Conservation (phyloP, 805 yeast genomes). For the Metschnikowia baotianmanensis region DNA sequence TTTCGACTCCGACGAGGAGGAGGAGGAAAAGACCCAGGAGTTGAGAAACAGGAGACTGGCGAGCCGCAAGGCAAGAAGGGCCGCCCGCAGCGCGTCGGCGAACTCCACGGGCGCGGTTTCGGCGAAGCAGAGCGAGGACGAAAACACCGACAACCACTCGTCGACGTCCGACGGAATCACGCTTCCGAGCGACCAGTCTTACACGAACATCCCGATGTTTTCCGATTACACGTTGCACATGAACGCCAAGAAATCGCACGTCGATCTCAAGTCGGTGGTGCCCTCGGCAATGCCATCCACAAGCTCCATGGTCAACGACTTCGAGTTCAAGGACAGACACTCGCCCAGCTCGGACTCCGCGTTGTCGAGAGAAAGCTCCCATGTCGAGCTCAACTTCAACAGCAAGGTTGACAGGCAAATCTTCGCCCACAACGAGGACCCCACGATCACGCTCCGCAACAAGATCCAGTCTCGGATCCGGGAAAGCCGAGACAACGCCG, state of each 20-base stretch:
- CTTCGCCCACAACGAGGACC: slow-evolving; percentile 7
- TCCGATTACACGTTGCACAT: slow-evolving; percentile 46
- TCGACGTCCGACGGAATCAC: slow-evolving; percentile 61
- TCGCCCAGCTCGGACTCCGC: slow-evolving; percentile 13
- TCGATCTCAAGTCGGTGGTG: slow-evolving; percentile 15
- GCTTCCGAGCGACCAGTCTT: slow-evolving; percentile 58
- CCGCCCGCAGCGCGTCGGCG: slow-evolving; percentile 7
- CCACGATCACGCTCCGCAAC: slow-evolving; percentile 23
- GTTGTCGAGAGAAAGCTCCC: slow-evolving; percentile 25
- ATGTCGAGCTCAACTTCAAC: slow-evolving; percentile 35
- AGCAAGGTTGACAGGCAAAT: background rate
- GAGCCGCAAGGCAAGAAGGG: slow-evolving; percentile 24
- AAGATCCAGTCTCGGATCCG: slow-evolving; percentile 36
- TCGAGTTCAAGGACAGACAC: slow-evolving; percentile 11
- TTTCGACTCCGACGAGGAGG: slow-evolving; percentile 47
- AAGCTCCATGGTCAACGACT: slow-evolving; percentile 35
- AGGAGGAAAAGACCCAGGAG: slow-evolving; percentile 48
- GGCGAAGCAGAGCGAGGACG: slow-evolving; percentile 21
- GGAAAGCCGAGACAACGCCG: slow-evolving; percentile 30
- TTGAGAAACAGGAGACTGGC: slow-evolving; percentile 43
- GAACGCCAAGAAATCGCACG: slow-evolving; percentile 20
- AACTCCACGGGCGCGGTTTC: slow-evolving; percentile 6
- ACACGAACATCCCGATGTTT: slow-evolving; percentile 64
- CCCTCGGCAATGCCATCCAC: slow-evolving; percentile 24
- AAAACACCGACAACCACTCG: slow-evolving; percentile 23